Base-by-base conservation (phyloP, 208 protist species). In the Trypanosoma rangeli region DNA sequence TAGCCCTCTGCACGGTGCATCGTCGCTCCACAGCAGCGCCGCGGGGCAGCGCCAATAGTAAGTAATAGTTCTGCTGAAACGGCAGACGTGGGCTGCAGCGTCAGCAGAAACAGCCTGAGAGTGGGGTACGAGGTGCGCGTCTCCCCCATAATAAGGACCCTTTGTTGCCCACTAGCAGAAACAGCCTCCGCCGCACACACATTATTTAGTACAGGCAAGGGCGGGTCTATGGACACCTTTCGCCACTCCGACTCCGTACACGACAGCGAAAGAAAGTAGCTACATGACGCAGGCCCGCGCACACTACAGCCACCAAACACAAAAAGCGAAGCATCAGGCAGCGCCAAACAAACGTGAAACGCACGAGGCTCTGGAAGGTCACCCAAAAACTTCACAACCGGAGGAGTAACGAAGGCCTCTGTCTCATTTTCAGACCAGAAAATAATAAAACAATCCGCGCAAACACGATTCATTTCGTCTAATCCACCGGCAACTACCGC, bases 401-500 rank as follows among this genome's bases (percentile, higher is more conserved):
- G 74, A 16, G 44, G 48, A 7, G 20, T 29, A 33, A 64, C 28
- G 16, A 42, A 68, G 15, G 28, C 29, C n/a, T 53, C 29, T 0
- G n/a, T 49, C 16, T 46, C 46, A 24, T 64, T 28, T 46, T 65
- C 69, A 60, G 75, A 73, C 83, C 87, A 93, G 29, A 76, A 68
- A 16, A 93, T 64, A 42, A 67, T 59, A 61, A 84, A 87, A 31
- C 82, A 87, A 49, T 93, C 87, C 0, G 65, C 64, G 28, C 82
- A 59, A 24, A 68, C 63, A 59, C 78, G 85, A 48, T 70, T 80
- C 29, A 70, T 70, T 16, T 71, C 69, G 68, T 93, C 87, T 48
- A 93, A 62, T 28, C 87, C 87, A 35, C 87, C 87, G 46, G 79
- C 77, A 28, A 90, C 56, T 37, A 93, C 65, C 29, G 87, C 72